Evolutionary conservation across 2,329 filamentous ascomycete genomes (phyloP).

Genomic region (Alternaria sp.): DNA sequence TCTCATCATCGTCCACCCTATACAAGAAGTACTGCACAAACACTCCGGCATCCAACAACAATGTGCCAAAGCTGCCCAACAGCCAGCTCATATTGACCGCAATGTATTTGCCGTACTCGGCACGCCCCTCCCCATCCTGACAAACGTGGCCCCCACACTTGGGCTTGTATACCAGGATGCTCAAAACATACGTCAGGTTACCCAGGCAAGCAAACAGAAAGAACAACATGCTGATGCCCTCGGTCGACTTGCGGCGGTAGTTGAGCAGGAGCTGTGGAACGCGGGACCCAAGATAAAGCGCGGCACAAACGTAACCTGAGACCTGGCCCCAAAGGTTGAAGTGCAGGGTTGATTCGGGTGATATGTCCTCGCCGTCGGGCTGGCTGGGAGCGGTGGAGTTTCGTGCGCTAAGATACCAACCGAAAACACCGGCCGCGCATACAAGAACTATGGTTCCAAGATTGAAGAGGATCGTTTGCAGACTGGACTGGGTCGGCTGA

Average conservation of each 20-base stretch:
- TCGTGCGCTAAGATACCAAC: constrained; percentile 75
- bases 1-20: constrained; percentile 55
- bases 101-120: constrained; percentile 80
- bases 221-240: constrained; percentile 92
- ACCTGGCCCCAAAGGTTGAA: constrained; percentile 84
- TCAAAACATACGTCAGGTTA: constrained; percentile 90
- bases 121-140: constrained; percentile 66
- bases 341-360: constrained; percentile 55
- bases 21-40: constrained; percentile 95
- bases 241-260: constrained; percentile 88
- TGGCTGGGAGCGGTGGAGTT: constrained; percentile 42
- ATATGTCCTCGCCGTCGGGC: constrained; percentile 36
- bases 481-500: constrained; percentile 46
- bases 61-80: constrained; percentile 83
- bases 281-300: constrained; percentile 86
- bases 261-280: constrained; percentile 92
- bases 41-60: constrained; percentile 83
- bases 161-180: constrained; percentile 88
- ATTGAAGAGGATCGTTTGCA: constrained; percentile 75
- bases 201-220: constrained; percentile 96
- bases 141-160: constrained; percentile 65
- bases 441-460: constrained; percentile 78
- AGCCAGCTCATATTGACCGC: constrained; percentile 92
- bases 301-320: constrained; percentile 91
- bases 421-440: constrained; percentile 78